phyloP scores from a whole-genome alignment of 805 yeast species.

The Nakazawaea holstii region DNA sequence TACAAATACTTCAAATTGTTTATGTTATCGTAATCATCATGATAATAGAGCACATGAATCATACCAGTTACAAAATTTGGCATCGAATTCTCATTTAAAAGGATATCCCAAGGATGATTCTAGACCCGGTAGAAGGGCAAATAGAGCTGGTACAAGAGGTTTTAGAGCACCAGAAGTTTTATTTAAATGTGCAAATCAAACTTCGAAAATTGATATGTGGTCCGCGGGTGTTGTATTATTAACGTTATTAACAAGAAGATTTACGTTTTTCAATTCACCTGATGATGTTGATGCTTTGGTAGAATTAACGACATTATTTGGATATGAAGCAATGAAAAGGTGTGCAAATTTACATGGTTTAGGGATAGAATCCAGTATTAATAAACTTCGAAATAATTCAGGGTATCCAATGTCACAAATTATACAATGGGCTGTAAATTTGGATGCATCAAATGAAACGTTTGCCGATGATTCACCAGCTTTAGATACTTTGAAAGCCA shows the following conservation, averaged over 20 bases:
- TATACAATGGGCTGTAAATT: constrained; percentile 34
- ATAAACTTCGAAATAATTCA: constrained; percentile 39
- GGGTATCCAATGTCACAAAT: constrained; percentile 34
- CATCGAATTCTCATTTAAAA: constrained; percentile 34
- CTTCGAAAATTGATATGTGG: constrained; percentile 84
- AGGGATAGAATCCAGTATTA: constrained; percentile 66
- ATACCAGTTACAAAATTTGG: constrained; percentile 23
- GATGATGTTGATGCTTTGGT: constrained; percentile 91
- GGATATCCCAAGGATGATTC: constrained; percentile 87
- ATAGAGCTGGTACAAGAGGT: constrained; percentile 95
- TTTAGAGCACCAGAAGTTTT: constrained; percentile 93
- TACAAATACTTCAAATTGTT: constrained; percentile 37
- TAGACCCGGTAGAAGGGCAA: constrained; percentile 86
- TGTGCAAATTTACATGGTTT: constrained; percentile 86
- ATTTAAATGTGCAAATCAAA: constrained; percentile 79
- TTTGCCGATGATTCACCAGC: constrained; percentile 71
- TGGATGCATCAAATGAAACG: constrained; percentile 52
- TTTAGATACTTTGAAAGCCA: constrained; percentile 51
- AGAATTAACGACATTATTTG: constrained; percentile 80
- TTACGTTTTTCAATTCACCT: constrained; percentile 90
- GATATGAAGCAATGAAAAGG: constrained; percentile 62
- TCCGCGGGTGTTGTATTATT: constrained; percentile 85
- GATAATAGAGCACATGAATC: constrained; percentile 25
- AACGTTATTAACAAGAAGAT: constrained; percentile 71
- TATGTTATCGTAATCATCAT: constrained; percentile 35